Conservation (phyloP, 441 rosid species). For the Mallotus repandus region DNA sequence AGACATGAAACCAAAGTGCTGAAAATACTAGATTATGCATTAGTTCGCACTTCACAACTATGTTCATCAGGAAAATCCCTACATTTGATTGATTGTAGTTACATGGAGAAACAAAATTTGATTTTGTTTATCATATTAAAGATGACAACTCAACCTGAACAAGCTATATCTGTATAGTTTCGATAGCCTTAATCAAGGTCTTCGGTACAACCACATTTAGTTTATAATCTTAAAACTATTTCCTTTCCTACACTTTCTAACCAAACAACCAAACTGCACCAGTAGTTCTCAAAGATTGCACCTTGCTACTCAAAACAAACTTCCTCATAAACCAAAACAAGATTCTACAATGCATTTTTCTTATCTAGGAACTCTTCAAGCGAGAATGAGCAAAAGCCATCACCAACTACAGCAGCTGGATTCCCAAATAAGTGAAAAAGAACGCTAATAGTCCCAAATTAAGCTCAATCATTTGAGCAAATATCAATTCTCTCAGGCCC, state of each 20-base stretch:
- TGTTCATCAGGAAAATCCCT: neutral
- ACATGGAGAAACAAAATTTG: neutral
- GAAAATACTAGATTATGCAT: neutral
- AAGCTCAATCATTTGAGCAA: neutral
- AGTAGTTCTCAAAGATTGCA: neutral
- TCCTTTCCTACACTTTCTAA: neutral
- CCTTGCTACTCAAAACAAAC: slow-evolving; percentile 3
- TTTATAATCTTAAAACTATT: neutral
- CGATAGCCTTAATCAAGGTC: neutral
- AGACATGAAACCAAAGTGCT: neutral
- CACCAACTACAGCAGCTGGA: neutral
- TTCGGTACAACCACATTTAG: neutral
- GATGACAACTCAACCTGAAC: neutral
- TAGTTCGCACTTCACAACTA: neutral
- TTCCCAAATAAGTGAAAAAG: neutral
- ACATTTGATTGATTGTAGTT: neutral
- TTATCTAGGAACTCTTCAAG: no score
- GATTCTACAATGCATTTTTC: neutral
- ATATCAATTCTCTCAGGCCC: neutral
- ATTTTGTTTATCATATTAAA: neutral
- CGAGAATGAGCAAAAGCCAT: neutral
- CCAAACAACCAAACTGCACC: neutral
- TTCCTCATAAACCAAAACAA: neutral
- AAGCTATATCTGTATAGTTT: neutral
- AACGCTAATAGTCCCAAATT: slow-evolving; percentile 6